Conservation (phyloP, 108 stramenopile species). For the Licmophora abbreviata region DNA sequence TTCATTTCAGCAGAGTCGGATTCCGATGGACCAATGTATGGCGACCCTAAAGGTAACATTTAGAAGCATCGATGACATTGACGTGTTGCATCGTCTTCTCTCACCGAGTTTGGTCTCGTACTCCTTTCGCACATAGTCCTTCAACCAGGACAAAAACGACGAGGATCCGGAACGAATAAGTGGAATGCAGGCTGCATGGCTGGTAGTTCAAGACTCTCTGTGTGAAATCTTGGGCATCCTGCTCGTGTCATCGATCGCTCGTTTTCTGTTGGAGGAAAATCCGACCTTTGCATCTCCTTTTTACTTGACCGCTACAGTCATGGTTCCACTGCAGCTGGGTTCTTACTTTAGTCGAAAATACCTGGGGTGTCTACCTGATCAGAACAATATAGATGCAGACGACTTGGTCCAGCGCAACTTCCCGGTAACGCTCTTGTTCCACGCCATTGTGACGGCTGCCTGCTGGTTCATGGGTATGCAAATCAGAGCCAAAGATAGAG, state of each 20-base stretch:
- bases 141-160: not conserved
- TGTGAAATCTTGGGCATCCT: constrained; percentile 6
- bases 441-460: constrained; percentile 5
- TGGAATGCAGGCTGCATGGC: not conserved
- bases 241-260: not conserved
- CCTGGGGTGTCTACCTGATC: not conserved
- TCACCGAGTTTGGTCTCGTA: not conserved
- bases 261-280: not conserved
- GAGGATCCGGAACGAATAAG: not conserved
- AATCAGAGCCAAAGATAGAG: not conserved
- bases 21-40: not conserved
- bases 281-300: not conserved
- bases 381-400: not conserved
- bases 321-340: constrained; percentile 5
- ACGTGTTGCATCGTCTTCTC: not conserved
- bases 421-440: constrained; percentile 7
- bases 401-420: constrained; percentile 1
- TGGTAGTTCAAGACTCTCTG: constrained; percentile 3
- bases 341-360: not conserved
- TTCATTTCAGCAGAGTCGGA: not conserved
- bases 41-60: not conserved
- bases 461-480: constrained; percentile 12
- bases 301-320: constrained; percentile 5
- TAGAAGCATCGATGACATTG: not conserved
- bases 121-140: not conserved